Evolutionary conservation across 495 filamentous ascomycete species (phyloP), one percentile per base, ranked within the genome.

Genomic region (Cryomyces antarcticus): DNA sequence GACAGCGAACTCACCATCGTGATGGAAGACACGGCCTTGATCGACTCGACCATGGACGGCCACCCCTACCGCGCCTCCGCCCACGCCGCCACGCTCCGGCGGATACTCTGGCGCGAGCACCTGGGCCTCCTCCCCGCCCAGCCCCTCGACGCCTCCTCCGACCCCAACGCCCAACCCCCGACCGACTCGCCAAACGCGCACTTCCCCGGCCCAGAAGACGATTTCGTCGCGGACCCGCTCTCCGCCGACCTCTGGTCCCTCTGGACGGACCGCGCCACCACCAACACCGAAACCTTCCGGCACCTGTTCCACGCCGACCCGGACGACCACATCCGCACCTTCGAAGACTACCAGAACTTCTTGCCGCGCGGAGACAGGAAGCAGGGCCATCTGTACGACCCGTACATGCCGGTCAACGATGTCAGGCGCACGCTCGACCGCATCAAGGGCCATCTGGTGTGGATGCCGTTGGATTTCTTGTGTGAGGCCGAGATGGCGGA

Each of bases 1-100:
- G 89, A 97, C 55, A 84, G 78, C 45, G 89, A 97, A 59, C 66
- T 97, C n/a, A 74, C 79, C 36, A 82, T 93, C 39, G 81, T 95
- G 12, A 82, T 94, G 69, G 79, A 92, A 62, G 88, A 97, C 57
- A 77, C 72, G 33, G 71, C 77, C 13, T 64, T 63, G n/a, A 68
- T 95, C 35, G 63, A 69, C 33, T 80, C 72, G 31, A 70, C 54
- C 5, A 95, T 96, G 88, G 69, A 83, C 48, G 84, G 88, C 6
- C 46, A 75, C 44, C 67, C 73, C 1, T 93, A 73, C 56, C 66
- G 75, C 43, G 88, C 84, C 0, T 77, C 76, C 13, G 72, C 73
- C 43, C 75, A 82, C 46, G 84, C 85, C 0, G 74, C 83, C 3
- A 86, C 82, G 2, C 70, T 95, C 6, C 73, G 88, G 38, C 72